A percentile compares a stretch with the other conserved stretches of the same genome.
These are phyloP conservation scores for Rhodomyrtus tomentosa DNA, from an alignment of 345 rosid species.

Conservation along the genomic window DNA sequence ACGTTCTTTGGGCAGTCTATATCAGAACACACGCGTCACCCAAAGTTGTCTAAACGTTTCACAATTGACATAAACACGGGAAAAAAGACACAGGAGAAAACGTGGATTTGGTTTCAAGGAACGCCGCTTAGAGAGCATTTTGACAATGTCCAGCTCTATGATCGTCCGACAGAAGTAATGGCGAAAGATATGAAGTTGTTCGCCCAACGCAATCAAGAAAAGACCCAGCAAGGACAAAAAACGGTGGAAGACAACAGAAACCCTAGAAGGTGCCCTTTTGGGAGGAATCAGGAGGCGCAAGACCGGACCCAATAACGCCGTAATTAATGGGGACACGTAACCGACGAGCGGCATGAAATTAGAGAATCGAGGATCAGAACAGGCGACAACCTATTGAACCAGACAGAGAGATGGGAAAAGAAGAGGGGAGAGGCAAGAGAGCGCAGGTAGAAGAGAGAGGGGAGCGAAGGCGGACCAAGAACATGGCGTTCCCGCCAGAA, in stretches of 20 bases:
- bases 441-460: not conserved
- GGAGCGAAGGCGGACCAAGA: not conserved
- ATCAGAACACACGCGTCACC: not conserved
- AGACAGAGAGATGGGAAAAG: not conserved
- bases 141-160: not conserved
- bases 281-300: not conserved
- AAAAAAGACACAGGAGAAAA: not conserved
- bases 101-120: not conserved
- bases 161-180: not conserved
- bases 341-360: not conserved
- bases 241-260: not conserved
- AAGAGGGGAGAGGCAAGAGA: not conserved
- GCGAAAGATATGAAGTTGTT: not conserved
- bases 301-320: not conserved
- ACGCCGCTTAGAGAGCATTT: not conserved
- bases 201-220: not conserved
- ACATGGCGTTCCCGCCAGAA: not conserved
- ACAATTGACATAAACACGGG: not conserved
- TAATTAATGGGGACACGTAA: not conserved
- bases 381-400: not conserved
- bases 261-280: not conserved
- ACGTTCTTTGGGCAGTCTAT: not conserved
- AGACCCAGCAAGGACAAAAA: not conserved
- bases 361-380: not conserved
- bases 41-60: not conserved